phyloP scores from a whole-genome alignment of 208 protist genomes.

The Novymonas esmeraldas region DNA sequence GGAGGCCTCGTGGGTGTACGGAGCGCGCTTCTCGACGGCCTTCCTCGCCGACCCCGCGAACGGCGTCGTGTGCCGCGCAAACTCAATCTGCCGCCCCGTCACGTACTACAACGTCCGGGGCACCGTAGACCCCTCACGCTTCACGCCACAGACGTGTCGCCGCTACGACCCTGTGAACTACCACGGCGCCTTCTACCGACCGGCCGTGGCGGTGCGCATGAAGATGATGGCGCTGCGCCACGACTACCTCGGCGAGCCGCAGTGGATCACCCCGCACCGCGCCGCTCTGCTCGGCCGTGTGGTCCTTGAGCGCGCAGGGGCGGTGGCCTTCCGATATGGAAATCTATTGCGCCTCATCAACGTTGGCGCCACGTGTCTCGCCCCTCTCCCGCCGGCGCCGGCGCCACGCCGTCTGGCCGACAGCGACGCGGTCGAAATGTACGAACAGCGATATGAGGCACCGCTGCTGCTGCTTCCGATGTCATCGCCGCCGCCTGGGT shows the following conservation, averaged over 20 bases:
- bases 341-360: background rate
- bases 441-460: background rate
- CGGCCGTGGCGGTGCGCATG: conserved; percentile 47
- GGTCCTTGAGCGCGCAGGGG: background rate
- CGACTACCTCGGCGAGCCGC: conserved; percentile 43
- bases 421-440: background rate
- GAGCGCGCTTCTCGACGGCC: conserved; percentile 33
- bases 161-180: conserved; percentile 75
- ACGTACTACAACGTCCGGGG: conserved; percentile 58
- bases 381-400: background rate
- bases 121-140: conserved; percentile 35
- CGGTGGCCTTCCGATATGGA: background rate
- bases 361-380: background rate
- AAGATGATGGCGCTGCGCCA: conserved; percentile 60
- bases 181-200: conserved; percentile 41
- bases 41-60: conserved; percentile 27
- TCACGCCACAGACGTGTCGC: conserved; percentile 39
- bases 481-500: background rate
- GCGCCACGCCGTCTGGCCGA: too few relatives aligned
- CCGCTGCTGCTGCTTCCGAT: background rate
- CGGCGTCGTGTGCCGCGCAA: conserved; percentile 6
- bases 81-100: conserved; percentile 15
- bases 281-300: background rate
- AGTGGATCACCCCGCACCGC: conserved; percentile 57
- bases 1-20: conserved; percentile 62